Percentiles rank a stretch among this genome's conserved stretches.
Evolutionary conservation across 1,284 basidiomycete species (phyloP).

Genomic region (Marasmius tenuissimus): DNA sequence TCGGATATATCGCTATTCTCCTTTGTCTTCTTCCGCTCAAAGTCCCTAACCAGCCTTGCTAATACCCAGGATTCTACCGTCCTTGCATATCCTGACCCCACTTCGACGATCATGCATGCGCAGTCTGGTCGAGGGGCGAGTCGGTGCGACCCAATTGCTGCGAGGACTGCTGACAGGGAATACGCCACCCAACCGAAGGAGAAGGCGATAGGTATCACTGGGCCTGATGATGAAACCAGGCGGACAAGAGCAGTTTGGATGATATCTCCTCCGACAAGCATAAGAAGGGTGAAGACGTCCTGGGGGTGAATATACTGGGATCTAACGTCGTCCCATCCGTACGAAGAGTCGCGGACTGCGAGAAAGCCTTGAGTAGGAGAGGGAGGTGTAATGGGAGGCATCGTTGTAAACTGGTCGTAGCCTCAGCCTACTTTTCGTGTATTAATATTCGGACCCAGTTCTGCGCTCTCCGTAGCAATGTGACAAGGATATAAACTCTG

Average conservation of each 20-base stretch:
- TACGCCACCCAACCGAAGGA: slow-evolving; percentile 39
- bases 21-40: slow-evolving; percentile 9
- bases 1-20: too few species aligned
- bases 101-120: slow-evolving; percentile 25
- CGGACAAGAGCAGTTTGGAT: slow-evolving; percentile 32
- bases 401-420: too few species aligned
- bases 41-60: slow-evolving; percentile 29
- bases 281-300: slow-evolving; percentile 29
- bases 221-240: slow-evolving; percentile 17
- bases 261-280: slow-evolving; percentile 35
- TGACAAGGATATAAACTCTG: too few species aligned
- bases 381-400: too few species aligned
- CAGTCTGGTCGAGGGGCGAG: slow-evolving; percentile 31
- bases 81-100: slow-evolving; percentile 24
- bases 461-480: too few species aligned
- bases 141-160: slow-evolving; percentile 26
- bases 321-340: too few species aligned
- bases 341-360: too few species aligned
- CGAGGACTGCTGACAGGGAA: slow-evolving; percentile 26
- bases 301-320: too few species aligned
- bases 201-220: slow-evolving; percentile 32
- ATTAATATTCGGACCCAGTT: too few species aligned
- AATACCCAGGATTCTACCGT: slow-evolving; percentile 31
- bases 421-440: too few species aligned
- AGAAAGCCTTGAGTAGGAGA: too few species aligned